Evolutionary conservation across 108 stramenopile species (phyloP), one percentile per base, ranked within the genome.

Genomic region (Craspedostauros australis): DNA sequence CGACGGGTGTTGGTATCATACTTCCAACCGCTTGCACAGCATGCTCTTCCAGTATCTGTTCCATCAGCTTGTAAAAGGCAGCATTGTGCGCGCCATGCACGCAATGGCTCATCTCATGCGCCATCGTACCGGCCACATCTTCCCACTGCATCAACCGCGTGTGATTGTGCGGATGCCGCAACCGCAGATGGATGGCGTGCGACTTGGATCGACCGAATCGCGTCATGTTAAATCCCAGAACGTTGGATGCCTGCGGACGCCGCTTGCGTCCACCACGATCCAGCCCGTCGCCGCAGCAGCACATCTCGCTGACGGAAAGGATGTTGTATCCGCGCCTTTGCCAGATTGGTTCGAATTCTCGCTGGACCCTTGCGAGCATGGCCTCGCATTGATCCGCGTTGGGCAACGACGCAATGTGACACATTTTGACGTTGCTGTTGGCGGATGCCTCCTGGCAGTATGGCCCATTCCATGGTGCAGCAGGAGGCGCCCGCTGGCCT

Each of bases 81-180:
- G 63, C 62, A 66, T 74, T 66, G 52, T 84, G 89, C 39, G 62
- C 50, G 14, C 66, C 74, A 39, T 70, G 56, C 0, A 62, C 68
- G 53, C 80, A 84, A 70, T 87, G 89, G 3, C 76, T 76, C 29
- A 86, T 40, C 57, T 91, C 89, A 51, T 91, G 89, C 6, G 81
- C 79, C 82, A 91, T 83, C 16, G 84, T 86, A 5, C 82, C 84
- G 0, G 88, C 82, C 7, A 86, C 71, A 46, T 69, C 73, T 50
- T 85, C 84, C 44, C 79, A 91, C 22, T 65, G 39, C 8, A 73
- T 41, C 0, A 89, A 33, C 3, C 54, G 73, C 24, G 44, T 70
- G 33, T 72, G 57, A 34, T 54, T 21, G 47, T 27, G 11, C 8
- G 81, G 66, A 48, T 79, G 54, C n/a, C 90, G 76, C 39, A 91